Percentiles rank a stretch among this genome's conserved stretches.
phyloP scores from a whole-genome alignment of 2,329 filamentous ascomycete genomes.

The Beauveria sp. region DNA sequence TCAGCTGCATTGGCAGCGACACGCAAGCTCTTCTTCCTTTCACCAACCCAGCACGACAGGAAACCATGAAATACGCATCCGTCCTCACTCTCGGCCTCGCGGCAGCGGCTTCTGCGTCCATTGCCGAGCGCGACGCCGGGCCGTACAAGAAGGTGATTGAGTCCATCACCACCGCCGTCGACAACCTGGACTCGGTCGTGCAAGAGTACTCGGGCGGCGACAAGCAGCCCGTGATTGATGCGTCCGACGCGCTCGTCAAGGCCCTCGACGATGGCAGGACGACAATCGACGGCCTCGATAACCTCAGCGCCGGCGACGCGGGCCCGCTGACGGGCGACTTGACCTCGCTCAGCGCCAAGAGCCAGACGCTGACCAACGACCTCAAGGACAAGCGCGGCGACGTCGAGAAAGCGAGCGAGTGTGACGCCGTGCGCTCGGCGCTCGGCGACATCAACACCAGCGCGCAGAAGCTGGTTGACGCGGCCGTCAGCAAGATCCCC shows the following conservation, averaged over 20 bases:
- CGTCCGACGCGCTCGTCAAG: constrained; percentile 7
- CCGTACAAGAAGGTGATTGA: constrained; percentile 7
- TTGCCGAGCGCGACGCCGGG: constrained; percentile 7
- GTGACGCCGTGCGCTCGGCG: constrained; percentile 2
- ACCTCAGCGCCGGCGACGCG: constrained; percentile 1
- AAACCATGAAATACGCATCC: not conserved
- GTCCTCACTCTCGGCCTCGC: constrained; percentile 1
- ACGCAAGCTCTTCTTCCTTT: not conserved
- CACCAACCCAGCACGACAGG: not conserved
- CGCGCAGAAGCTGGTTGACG: not conserved
- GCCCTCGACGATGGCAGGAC: constrained; percentile 7
- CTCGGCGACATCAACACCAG: constrained; percentile 4
- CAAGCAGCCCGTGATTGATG: constrained; percentile 8
- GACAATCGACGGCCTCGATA: not conserved
- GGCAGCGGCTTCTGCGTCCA: not conserved
- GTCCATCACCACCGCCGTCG: constrained; percentile 6
- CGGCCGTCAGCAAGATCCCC: constrained; percentile 8
- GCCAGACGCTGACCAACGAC: constrained; percentile 14
- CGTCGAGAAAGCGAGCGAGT: constrained; percentile 3
- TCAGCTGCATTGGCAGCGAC: not conserved
- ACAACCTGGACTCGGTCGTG: constrained; percentile 4
- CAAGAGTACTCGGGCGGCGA: not conserved
- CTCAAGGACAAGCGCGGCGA: constrained; percentile 10
- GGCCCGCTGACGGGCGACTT: not conserved
- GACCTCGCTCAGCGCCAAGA: constrained; percentile 3